Evolutionary conservation across 2,329 filamentous ascomycete species (phyloP), one percentile per base, ranked within the genome.

Genomic region (Allantophomopsis cytisporea): DNA sequence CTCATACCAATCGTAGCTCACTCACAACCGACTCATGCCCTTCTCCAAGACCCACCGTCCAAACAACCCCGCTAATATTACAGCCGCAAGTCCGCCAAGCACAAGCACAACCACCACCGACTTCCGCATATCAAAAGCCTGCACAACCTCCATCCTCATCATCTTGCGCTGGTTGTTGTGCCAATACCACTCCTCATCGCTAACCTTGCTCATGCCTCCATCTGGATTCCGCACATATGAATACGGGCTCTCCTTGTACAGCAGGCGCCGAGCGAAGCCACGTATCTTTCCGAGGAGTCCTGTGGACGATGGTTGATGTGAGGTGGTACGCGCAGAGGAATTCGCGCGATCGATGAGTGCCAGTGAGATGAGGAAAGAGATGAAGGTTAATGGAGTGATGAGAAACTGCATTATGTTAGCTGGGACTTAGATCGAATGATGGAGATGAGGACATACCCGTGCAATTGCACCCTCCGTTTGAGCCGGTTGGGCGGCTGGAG

Each of bases 311-410:
- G 5, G 36, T 8, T 13, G 44, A 32, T 45, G 47, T 8, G 41
- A 39, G 30, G 46, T 41, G 13, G 42, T 36, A 28, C 53, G 47
- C 8, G 47, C 35, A 7, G 37, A 41, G 37, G 47, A 36, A 37
- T 53, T 54, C 4, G 43, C 42, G 1, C 40, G 38, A 36, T 54
- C 50, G 43, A 57, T 45, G 2, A 57, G 45, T 15, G 50, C 49
- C 39, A 57, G 53, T 8, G 54, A 55, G 37, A 57, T 39, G 44
- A 57, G 46, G 45, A 56, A 56, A 32, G 53, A 54, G 36, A 56
- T 13, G 43, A 57, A 56, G 14, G 48, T 49, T 30, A 57, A 37
- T 1, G 54, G 54, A 5, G 54, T 41, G 15, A 57, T 51, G n/a
- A 56, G 35, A 7, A 56, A 40, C 54, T 56, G 16, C 18, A 8